These are phyloP conservation scores for Blastobotrys elegans DNA, from an alignment of 1,139 yeast species.

Conservation along the genomic window DNA sequence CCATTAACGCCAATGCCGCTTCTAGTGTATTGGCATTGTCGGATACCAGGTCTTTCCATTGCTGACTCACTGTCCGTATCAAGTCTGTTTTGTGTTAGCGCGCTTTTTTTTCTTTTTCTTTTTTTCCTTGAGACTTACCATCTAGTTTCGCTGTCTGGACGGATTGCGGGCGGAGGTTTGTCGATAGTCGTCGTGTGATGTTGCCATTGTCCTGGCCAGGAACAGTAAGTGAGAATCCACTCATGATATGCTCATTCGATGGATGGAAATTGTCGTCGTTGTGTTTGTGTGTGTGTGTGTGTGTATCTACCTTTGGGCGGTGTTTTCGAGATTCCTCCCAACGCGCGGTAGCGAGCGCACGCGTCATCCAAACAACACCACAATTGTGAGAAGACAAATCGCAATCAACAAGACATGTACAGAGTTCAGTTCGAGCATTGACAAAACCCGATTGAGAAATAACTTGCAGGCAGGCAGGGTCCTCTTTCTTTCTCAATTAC, in stretches of 20 bases:
- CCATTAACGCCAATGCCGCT: constrained; percentile 72
- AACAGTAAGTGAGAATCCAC: constrained; percentile 16
- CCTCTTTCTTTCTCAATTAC: too few species aligned
- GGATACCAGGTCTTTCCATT: constrained; percentile 36
- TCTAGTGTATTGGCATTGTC: constrained; percentile 72
- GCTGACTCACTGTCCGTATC: constrained; percentile 20
- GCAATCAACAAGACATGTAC: too few species aligned
- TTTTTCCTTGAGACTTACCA: constrained; percentile 7
- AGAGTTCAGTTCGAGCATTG: too few species aligned
- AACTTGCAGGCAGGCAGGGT: too few species aligned
- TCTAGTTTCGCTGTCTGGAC: constrained; percentile 13
- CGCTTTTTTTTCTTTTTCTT: background rate
- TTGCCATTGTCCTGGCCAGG: constrained; percentile 16
- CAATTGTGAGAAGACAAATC: too few species aligned
- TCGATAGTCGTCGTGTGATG: constrained; percentile 17
- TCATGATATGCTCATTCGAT: constrained; percentile 8
- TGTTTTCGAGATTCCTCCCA: too few species aligned
- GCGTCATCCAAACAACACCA: too few species aligned
- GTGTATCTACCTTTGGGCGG: too few species aligned
- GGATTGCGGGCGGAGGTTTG: constrained; percentile 12
- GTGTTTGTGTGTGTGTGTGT: background rate
- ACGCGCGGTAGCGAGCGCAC: too few species aligned
- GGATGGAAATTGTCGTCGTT: background rate
- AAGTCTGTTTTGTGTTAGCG: constrained; percentile 14
- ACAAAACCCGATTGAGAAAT: too few species aligned